phyloP scores from a whole-genome alignment of 2,329 filamentous ascomycete species.

The Verticillium nonalfalfae region DNA sequence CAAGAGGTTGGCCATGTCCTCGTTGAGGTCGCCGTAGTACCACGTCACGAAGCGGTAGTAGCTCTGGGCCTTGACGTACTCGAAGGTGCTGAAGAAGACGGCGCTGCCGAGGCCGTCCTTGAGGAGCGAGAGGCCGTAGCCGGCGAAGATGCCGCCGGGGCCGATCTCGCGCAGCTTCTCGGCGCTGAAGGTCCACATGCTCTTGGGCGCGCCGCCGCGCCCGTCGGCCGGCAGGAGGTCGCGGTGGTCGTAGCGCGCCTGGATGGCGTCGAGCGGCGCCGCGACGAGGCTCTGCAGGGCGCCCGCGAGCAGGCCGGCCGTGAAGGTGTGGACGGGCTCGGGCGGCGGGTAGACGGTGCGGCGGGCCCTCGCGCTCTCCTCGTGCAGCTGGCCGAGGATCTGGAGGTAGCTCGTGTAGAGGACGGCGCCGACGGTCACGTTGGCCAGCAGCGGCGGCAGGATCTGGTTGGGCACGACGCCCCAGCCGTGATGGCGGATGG shows the following conservation, averaged over 20 bases:
- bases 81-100: constrained; percentile 69
- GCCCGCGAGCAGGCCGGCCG: constrained; percentile 65
- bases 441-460: constrained; percentile 68
- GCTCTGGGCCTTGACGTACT: constrained; percentile 68
- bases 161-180: constrained; percentile 65
- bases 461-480: constrained; percentile 68
- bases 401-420: constrained; percentile 73
- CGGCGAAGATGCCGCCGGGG: constrained; percentile 64
- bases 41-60: constrained; percentile 66
- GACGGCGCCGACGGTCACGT: constrained; percentile 66
- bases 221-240: constrained; percentile 36
- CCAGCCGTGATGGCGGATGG: constrained; percentile 66
- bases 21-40: constrained; percentile 58
- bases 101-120: constrained; percentile 67
- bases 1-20: constrained; percentile 43
- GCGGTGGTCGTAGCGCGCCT: constrained; percentile 61
- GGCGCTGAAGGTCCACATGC: constrained; percentile 67
- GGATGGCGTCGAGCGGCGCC: constrained; percentile 69
- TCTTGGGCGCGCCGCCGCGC: constrained; percentile 37
- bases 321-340: constrained; percentile 54
- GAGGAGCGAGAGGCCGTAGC: constrained; percentile 61
- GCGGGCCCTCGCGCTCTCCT: constrained; percentile 48
- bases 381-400: constrained; percentile 58
- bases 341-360: constrained; percentile 68
- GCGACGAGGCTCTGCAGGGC: constrained; percentile 64